Percentiles rank a stretch among this genome's conserved stretches.
These are phyloP conservation scores for Geoglossum cookeanum DNA, from an alignment of 2,329 filamentous ascomycete species.

Conservation along the genomic window DNA sequence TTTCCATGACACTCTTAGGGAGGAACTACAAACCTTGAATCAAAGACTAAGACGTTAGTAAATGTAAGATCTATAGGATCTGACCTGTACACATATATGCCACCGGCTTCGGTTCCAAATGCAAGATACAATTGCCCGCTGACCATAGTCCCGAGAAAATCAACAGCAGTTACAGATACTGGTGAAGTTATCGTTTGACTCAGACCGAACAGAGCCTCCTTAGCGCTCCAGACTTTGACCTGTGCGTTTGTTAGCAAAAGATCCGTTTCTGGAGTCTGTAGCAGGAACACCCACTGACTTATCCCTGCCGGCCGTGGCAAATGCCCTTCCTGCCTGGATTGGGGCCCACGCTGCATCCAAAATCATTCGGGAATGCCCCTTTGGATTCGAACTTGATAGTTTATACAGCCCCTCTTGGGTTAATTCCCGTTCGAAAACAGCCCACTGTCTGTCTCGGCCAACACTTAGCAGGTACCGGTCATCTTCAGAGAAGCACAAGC, in stretches of 20 bases:
- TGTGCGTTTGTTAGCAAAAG: background rate
- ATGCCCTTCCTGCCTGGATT: slow-evolving; percentile 26
- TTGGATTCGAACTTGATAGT: slow-evolving; percentile 47
- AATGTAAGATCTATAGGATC: background rate
- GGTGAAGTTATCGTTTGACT: slow-evolving; percentile 34
- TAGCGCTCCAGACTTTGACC: slow-evolving; percentile 15
- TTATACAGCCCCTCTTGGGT: slow-evolving; percentile 29
- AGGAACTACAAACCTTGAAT: background rate
- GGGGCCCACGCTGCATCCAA: slow-evolving; percentile 73
- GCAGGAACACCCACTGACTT: slow-evolving; percentile 43
- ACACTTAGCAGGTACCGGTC: slow-evolving; percentile 67
- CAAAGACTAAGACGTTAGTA: background rate
- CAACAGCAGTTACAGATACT: slow-evolving; percentile 50
- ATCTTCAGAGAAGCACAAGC: slow-evolving; percentile 59
- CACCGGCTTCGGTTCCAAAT: slow-evolving; percentile 28
- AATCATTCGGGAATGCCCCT: slow-evolving; percentile 86
- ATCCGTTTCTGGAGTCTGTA: background rate
- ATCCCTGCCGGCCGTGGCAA: slow-evolving; percentile 80
- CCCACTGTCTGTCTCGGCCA: slow-evolving; percentile 82
- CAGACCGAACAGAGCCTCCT: slow-evolving; percentile 28
- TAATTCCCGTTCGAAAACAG: slow-evolving; percentile 44
- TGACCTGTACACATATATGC: slow-evolving; percentile 11
- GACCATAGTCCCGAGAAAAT: slow-evolving; percentile 31
- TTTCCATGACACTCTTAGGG: background rate
- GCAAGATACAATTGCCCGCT: slow-evolving; percentile 22